phyloP scores from a whole-genome alignment of 305 asterid genomes.

The Lippia alba region DNA sequence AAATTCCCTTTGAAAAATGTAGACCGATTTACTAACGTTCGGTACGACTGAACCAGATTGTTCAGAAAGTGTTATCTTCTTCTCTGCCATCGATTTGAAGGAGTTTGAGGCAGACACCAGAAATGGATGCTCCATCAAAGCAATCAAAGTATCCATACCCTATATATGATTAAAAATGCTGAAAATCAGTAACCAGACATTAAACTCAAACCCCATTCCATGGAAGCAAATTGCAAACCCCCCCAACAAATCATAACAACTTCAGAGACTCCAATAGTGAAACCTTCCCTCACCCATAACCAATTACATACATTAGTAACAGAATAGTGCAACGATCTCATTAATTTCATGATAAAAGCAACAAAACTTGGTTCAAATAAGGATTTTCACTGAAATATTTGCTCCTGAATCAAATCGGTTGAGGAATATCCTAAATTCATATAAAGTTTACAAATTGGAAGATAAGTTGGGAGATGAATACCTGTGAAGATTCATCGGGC shows the following conservation, averaged over 20 bases:
- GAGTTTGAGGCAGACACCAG: constrained; percentile 67
- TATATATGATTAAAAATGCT: constrained; percentile 37
- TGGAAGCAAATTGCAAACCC: background rate
- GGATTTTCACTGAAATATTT: constrained; percentile 14
- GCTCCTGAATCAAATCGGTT: background rate
- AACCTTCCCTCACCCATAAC: constrained; percentile 2
- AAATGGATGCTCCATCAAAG: constrained; percentile 78
- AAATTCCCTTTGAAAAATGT: constrained; percentile 87
- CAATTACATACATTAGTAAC: background rate
- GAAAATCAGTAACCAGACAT: constrained; percentile 21
- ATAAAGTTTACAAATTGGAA: background rate
- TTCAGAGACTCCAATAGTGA: background rate
- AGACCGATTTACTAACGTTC: constrained; percentile 58
- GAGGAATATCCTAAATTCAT: background rate
- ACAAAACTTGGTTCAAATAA: constrained; percentile 13
- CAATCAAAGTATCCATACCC: constrained; percentile 62
- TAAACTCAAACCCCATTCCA: background rate
- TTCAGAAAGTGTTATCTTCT: constrained; percentile 57
- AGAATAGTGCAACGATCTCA: background rate
- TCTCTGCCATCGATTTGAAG: constrained; percentile 57
- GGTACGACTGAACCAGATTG: constrained; percentile 42
- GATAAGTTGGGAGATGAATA: constrained; percentile 19
- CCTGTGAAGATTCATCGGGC: constrained; percentile 61
- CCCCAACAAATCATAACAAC: background rate
- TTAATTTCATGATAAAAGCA: constrained; percentile 7